Base-by-base conservation (phyloP, 2,329 filamentous ascomycete species). In the Calycina herbarum region DNA sequence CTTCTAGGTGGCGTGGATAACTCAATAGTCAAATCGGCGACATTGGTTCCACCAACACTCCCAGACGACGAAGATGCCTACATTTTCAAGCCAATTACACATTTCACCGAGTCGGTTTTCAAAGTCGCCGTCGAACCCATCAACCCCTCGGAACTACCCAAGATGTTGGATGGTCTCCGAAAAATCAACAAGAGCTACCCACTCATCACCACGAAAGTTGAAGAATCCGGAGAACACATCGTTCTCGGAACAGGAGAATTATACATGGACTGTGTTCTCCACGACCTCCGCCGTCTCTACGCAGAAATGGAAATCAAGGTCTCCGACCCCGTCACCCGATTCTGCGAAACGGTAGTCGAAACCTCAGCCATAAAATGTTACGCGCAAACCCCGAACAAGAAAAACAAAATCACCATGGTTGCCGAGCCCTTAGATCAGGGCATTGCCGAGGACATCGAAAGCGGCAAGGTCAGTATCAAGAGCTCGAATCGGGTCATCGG, bases 241-340 rank as follows among this genome's bases (percentile, higher is more conserved):
- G 85, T 99, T 58, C 86, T 99, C 4, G 95, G 95, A 29, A 99
- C 95, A 0, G 95, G 95, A 67, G 95, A 99, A 78, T 83, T 99
- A n/a, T 99, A 99, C 81, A 98, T 99, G 94, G 95, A 99, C 77
- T 99, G 95, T 74, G 94, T 99, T 3, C 84, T 99, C 57, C 95
- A 99, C 77, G 95, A 99, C 76, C 84, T 99, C 58, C 90, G 95
- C 63, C 87, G 89, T 51, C 79, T 98, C n/a, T 99, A 97, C 76
- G 94, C 95, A 15, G 94, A 98, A 74, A 99, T 99, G 95, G 95
- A 99, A 77, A 91, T 99, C 80, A 98, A 98, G 80, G 93, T 99
- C 59, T 99, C 95, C 0, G 95, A 99, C 76, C 95, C 95, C 0
- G 94, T 99, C 56, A 98, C 95, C 17, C 86, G 95, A 59, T 99